Conservation (phyloP, 1,284 basidiomycete genomes). For the Irpex sp. region DNA sequence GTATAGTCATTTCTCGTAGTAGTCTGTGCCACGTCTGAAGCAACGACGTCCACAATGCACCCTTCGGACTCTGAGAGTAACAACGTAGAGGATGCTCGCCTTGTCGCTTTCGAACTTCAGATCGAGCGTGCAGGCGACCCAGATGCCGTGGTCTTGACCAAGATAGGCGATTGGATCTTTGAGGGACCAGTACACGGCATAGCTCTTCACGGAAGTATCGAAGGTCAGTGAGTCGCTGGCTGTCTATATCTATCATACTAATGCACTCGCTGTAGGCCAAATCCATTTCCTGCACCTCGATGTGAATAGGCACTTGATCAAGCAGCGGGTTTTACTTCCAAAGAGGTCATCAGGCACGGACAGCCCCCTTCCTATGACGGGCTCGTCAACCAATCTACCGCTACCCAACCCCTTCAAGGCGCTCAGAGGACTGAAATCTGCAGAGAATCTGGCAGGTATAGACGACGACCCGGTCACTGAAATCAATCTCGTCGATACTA, state of each 20-base stretch:
- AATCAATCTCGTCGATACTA: conserved; percentile 11
- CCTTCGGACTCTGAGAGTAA: conserved; percentile 27
- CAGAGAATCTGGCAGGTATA: conserved; percentile 32
- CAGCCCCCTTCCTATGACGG: conserved; percentile 12
- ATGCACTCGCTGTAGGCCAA: conserved; percentile 11
- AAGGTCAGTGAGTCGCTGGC: conserved; percentile 35
- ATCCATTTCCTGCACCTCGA: conserved; percentile 22
- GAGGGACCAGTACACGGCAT: conserved; percentile 44
- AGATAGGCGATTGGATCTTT: conserved; percentile 52
- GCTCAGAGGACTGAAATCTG: conserved; percentile 30
- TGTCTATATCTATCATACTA: not conserved
- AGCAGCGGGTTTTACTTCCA: conserved; percentile 16
- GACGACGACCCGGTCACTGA: conserved; percentile 7
- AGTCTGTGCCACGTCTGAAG: conserved; percentile 41
- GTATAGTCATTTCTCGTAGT: conserved; percentile 18
- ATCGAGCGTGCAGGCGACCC: conserved; percentile 32
- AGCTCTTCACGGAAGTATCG: conserved; percentile 39
- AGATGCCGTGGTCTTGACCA: conserved; percentile 38
- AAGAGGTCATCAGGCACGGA: conserved; percentile 11
- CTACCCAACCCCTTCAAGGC: conserved; percentile 59
- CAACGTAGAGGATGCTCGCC: conserved; percentile 36
- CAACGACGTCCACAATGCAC: conserved; percentile 30
- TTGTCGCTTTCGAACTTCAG: conserved; percentile 45
- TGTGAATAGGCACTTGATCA: conserved; percentile 18
- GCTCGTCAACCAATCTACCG: conserved; percentile 25